A percentile compares a stretch with the other conserved stretches of the same genome.
phyloP scores from a whole-genome alignment of 768 basidiomycete species.

The Mrakia gelida region DNA sequence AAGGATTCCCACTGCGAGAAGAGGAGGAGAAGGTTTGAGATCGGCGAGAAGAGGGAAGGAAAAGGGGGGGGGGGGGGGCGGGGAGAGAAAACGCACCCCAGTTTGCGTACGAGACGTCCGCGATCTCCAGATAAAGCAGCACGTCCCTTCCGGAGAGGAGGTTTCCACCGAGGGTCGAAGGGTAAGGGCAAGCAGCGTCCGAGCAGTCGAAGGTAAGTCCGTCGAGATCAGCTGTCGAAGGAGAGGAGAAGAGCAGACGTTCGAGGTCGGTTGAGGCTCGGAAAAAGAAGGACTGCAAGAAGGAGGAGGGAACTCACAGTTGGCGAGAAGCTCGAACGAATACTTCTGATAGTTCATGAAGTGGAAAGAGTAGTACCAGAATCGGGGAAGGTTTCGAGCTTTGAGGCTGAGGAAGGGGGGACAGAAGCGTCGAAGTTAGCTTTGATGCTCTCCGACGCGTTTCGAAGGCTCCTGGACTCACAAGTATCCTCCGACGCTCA shows the following conservation, averaged over 20 bases:
- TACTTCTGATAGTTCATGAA: slow-evolving; percentile 35
- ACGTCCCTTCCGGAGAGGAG: slow-evolving; percentile 55
- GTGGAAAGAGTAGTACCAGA: slow-evolving; percentile 60
- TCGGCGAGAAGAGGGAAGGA: too few species aligned
- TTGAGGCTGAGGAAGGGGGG: slow-evolving; percentile 48
- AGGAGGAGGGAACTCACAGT: too few species aligned
- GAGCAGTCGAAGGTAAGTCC: slow-evolving; percentile 52
- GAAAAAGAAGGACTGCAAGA: too few species aligned
- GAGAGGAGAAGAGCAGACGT: neutral
- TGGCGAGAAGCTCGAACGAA: slow-evolving; percentile 38
- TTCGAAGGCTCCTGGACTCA: neutral
- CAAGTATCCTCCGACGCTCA: slow-evolving; percentile 49
- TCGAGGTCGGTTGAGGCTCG: too few species aligned
- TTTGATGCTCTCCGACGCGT: too few species aligned
- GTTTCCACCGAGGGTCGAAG: slow-evolving; percentile 49
- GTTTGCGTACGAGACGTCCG: slow-evolving; percentile 47
- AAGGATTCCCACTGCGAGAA: slow-evolving; percentile 47
- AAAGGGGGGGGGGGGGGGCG: too few species aligned
- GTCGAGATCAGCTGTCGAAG: slow-evolving; percentile 47
- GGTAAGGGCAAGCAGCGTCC: slow-evolving; percentile 54
- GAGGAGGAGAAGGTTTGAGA: too few species aligned
- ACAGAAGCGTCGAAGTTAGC: neutral
- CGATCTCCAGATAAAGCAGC: slow-evolving; percentile 50
- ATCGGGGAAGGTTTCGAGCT: slow-evolving; percentile 54
- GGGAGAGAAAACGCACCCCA: slow-evolving; percentile 40